Conservation (phyloP, 495 filamentous ascomycete species). For the Aspergillus baeticus region DNA sequence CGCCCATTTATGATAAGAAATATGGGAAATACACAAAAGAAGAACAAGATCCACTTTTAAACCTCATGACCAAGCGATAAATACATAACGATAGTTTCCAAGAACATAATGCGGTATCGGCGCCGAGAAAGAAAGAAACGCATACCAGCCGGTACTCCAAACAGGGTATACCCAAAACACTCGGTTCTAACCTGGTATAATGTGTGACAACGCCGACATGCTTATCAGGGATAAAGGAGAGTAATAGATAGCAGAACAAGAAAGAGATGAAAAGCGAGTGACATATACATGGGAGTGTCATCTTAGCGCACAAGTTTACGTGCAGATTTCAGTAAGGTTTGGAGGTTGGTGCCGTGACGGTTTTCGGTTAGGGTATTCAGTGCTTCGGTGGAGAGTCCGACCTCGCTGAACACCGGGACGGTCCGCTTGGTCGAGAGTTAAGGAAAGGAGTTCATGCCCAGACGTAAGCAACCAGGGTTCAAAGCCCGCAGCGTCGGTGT, state of each 20-base stretch:
- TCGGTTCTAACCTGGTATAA: conserved; percentile 8
- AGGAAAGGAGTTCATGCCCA: not conserved
- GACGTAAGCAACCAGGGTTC: not conserved
- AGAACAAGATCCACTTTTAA: not conserved
- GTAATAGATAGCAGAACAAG: not conserved
- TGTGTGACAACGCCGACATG: not conserved
- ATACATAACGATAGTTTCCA: not conserved
- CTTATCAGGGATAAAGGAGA: not conserved
- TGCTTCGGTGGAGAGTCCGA: conserved; percentile 31
- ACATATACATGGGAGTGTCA: no score
- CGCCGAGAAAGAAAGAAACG: conserved; percentile 3
- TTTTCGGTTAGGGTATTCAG: conserved; percentile 24
- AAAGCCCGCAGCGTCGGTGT: not conserved
- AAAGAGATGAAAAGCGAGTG: conserved; percentile 1
- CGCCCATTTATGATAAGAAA: no score
- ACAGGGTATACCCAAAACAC: conserved; percentile 16
- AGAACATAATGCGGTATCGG: not conserved
- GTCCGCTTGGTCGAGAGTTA: not conserved
- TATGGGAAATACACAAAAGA: conserved; percentile 4
- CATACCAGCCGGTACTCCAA: conserved; percentile 5
- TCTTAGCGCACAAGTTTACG: conserved; percentile 8
- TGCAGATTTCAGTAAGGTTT: conserved; percentile 16
- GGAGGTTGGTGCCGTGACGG: conserved; percentile 22
- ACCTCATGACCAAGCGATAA: not conserved
- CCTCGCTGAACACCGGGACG: conserved; percentile 24